These are phyloP conservation scores for Curvularia sp. DNA, from an alignment of 2,329 filamentous ascomycete genomes.

Conservation along the genomic window DNA sequence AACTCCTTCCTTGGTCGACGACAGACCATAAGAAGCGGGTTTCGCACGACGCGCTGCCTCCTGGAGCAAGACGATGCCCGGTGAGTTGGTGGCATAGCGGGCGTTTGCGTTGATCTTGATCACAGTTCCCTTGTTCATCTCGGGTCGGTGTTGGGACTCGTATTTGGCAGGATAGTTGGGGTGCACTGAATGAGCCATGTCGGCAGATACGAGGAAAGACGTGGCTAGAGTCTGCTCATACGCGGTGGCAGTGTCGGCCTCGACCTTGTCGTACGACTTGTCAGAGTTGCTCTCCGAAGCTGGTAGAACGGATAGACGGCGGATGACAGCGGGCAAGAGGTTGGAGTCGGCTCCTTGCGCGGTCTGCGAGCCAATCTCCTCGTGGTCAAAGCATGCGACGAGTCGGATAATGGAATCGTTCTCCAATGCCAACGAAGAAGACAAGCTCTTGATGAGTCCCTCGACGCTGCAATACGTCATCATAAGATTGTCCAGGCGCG, in stretches of 20 bases:
- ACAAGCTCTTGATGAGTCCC: slow-evolving; percentile 82
- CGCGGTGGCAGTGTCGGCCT: slow-evolving; percentile 71
- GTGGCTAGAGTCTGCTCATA: slow-evolving; percentile 92
- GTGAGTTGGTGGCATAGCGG: slow-evolving; percentile 94
- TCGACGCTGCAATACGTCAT: slow-evolving; percentile 94
- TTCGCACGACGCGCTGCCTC: slow-evolving; percentile 75
- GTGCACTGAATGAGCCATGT: slow-evolving; percentile 97
- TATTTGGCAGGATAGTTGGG: slow-evolving; percentile 95
- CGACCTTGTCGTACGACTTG: slow-evolving; percentile 69
- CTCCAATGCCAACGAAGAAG: slow-evolving; percentile 69
- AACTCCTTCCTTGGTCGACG: slow-evolving; percentile 67
- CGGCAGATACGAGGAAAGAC: slow-evolving; percentile 93
- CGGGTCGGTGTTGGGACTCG: slow-evolving; percentile 86
- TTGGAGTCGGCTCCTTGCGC: slow-evolving; percentile 95
- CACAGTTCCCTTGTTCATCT: slow-evolving; percentile 95
- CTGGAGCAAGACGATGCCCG: slow-evolving; percentile 90
- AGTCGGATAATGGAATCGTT: slow-evolving; percentile 83
- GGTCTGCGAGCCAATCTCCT: slow-evolving; percentile 92
- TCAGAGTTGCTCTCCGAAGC: slow-evolving; percentile 65
- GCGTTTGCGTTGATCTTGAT: slow-evolving; percentile 99
- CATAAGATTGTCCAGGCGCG: slow-evolving; percentile 93
- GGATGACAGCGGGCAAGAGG: slow-evolving; percentile 83
- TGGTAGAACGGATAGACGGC: slow-evolving; percentile 82
- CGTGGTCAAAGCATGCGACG: slow-evolving; percentile 96
- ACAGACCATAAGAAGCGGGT: slow-evolving; percentile 53